A percentile compares a stretch with the other conserved stretches of the same genome.
phyloP scores from a whole-genome alignment of 257 asterid genomes.

The Solanum raphanifolium region DNA sequence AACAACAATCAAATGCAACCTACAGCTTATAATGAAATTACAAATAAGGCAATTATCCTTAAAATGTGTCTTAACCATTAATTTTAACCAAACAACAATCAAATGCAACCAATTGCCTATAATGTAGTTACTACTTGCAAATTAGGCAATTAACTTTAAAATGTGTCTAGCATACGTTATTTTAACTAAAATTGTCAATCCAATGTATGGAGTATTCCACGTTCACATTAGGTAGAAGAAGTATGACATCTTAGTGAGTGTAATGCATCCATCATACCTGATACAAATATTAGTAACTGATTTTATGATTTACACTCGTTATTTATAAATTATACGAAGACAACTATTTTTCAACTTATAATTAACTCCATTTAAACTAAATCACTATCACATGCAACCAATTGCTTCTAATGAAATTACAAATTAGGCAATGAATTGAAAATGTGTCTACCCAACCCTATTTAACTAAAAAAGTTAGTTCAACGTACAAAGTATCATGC shows the following conservation, averaged over 20 bases:
- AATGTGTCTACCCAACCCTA: background rate
- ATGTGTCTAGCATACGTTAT: background rate
- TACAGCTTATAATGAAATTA: background rate
- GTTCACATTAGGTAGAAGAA: no score
- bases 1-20: background rate
- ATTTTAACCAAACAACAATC: background rate
- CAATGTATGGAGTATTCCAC: background rate
- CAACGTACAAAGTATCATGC: background rate
- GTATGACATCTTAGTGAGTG: background rate
- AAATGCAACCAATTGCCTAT: background rate
- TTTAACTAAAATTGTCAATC: background rate
- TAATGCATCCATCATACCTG: no score
- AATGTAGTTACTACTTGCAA: background rate
- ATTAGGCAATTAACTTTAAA: background rate
- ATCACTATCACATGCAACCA: background rate
- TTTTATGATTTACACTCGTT: background rate
- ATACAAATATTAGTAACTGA: background rate
- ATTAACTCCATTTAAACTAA: background rate
- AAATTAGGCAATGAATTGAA: background rate
- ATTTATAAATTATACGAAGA: background rate
- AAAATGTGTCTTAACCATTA: background rate
- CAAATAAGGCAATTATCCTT: background rate
- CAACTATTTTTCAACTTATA: no score
- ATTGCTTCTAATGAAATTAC: background rate
- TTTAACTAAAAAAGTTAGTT: background rate